These are phyloP conservation scores for Microascus cirrosus DNA, from an alignment of 2,329 filamentous ascomycete genomes.

Conservation along the genomic window DNA sequence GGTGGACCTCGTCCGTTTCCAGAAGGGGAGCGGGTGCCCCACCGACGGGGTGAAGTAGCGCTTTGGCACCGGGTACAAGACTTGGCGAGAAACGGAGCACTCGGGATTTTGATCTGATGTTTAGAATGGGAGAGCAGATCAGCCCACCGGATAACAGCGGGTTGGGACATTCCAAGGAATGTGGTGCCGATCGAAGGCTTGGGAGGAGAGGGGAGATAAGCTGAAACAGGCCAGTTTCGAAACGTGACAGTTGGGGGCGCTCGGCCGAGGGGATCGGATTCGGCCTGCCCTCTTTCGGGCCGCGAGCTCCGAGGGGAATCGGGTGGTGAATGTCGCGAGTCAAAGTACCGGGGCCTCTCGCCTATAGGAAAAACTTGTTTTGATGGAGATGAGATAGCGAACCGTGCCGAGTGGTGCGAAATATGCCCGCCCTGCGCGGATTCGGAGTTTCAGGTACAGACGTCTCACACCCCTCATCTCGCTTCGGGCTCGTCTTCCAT, in stretches of 20 bases:
- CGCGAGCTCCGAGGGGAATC: too few species aligned
- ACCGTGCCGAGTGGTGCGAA: too few species aligned
- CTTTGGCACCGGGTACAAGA: background rate
- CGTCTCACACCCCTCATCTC: background rate
- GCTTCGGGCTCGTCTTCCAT: slow-evolving; percentile 1
- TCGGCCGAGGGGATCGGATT: background rate
- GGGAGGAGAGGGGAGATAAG: background rate
- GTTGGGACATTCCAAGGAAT: background rate
- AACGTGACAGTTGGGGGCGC: background rate
- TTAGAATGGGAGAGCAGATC: slow-evolving; percentile 3
- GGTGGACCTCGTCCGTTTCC: too few species aligned
- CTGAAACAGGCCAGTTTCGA: background rate
- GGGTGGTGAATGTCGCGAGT: background rate
- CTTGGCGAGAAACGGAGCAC: background rate
- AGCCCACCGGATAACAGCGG: too few species aligned
- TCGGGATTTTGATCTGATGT: background rate
- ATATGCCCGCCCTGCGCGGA: too few species aligned
- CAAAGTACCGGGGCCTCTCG: too few species aligned
- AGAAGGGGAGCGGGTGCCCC: too few species aligned
- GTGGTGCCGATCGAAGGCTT: background rate
- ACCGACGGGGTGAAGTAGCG: background rate
- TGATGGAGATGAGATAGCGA: too few species aligned
- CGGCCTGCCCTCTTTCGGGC: too few species aligned
- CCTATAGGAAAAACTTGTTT: too few species aligned
- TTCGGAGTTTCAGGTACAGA: too few species aligned